Base-by-base conservation (phyloP, 1,284 basidiomycete genomes). In the Ceratobasidium papillatum region DNA sequence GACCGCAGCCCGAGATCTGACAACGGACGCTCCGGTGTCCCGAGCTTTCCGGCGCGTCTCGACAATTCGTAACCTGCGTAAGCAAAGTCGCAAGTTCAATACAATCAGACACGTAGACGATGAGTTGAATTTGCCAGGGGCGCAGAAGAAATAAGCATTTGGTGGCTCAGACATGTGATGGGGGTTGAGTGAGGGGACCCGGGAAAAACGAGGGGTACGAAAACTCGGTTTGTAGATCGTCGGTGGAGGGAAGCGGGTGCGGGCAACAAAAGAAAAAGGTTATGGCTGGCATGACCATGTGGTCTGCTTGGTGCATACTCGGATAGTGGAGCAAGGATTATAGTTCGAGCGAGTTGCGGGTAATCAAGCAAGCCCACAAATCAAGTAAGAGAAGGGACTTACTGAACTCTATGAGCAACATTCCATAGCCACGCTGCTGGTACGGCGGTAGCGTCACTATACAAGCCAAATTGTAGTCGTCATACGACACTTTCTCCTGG, bases 391-490 rank as follows among this genome's bases (percentile, higher is more conserved):
- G 22, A 38, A 62, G 17, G 38, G 47, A 85, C 87, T 71, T 79
- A 96, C 96, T 98, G 85, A 99, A 98, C 84, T 99, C 97, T 80
- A 99, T 99, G 87, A 99, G 88, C 47, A 99, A 88, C 85, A 95
- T 96, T 2, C 96, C 97, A 80, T 93, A 99, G 7, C 95, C 93
- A 79, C 91, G 89, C 77, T 91, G 88, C 81, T 99, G 97, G 80
- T 91, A 96, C 17, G 96, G 97, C 0, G 97, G 98, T 71, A 99
- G 89, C 1, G 94, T 95, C 77, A 99, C 91, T 79, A 99, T 99
- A 82, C 95, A 98, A 1, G 97, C 97, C 17, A 99, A 87, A 80
- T 99, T 99, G 84, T 96, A 98, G 79, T 96, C 94, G 79, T 99
- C 97, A 79, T 95, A 98, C 0, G 95, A 97, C 27, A 93, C 81